Evolutionary conservation across 805 yeast species (phyloP).

Genomic region (Candida berthetii): DNA sequence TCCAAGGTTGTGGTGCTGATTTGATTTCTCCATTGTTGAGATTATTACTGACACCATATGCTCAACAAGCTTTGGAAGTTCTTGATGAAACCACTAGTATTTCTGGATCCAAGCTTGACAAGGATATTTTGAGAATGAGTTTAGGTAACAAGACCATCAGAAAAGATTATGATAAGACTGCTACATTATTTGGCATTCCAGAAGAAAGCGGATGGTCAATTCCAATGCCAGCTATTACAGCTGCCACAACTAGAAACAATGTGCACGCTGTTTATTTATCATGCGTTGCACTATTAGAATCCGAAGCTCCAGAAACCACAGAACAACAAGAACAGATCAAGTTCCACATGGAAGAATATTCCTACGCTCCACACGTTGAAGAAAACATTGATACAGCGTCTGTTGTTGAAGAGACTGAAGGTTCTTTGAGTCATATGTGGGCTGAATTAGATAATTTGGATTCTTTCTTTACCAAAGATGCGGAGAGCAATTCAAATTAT

Average conservation of each 20-base stretch:
- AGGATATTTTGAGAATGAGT: conserved; percentile 87
- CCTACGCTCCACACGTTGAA: conserved; percentile 27
- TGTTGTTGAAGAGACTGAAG: conserved; percentile 57
- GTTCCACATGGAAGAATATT: conserved; percentile 59
- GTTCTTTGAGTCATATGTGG: conserved; percentile 84
- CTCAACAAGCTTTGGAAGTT: conserved; percentile 84
- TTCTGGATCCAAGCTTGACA: conserved; percentile 88
- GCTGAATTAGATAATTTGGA: conserved; percentile 88
- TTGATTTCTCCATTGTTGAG: conserved; percentile 85
- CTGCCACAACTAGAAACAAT: conserved; percentile 84
- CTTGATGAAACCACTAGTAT: conserved; percentile 78
- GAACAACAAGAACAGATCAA: conserved; percentile 27
- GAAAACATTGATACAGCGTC: conserved; percentile 35
- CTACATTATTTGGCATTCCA: conserved; percentile 91
- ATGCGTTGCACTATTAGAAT: conserved; percentile 40
- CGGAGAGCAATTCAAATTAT: conserved; percentile 19
- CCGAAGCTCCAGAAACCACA: conserved; percentile 21
- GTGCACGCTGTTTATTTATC: conserved; percentile 94
- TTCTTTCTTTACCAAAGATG: conserved; percentile 75
- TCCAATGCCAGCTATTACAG: conserved; percentile 90
- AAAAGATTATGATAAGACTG: conserved; percentile 78
- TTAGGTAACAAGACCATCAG: conserved; percentile 75
- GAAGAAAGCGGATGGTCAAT: conserved; percentile 96
- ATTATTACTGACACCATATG: conserved; percentile 74
- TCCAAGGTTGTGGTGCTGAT: conserved; percentile 91